Conservation (phyloP, 2,329 filamentous ascomycete genomes). For the Didymella segeticola region DNA sequence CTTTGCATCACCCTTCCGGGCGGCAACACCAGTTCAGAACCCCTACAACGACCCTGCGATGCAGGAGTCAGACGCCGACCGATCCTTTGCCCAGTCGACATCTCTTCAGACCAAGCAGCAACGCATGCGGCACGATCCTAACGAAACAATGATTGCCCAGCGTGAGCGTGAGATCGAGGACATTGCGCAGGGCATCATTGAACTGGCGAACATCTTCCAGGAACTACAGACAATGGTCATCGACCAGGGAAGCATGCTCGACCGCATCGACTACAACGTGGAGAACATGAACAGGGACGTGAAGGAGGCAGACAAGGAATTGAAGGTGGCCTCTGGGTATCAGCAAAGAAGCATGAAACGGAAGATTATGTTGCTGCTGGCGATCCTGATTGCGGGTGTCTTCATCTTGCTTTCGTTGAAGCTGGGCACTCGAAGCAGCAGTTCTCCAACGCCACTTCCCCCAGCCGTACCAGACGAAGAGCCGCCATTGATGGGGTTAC, state of each 20-base stretch:
- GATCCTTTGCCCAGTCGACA: slow-evolving; percentile 87
- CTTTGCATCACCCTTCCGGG: slow-evolving; percentile 56
- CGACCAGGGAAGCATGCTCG: slow-evolving; percentile 60
- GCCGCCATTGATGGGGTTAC: slow-evolving; percentile 26
- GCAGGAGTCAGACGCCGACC: slow-evolving; percentile 87
- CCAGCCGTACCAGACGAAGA: slow-evolving; percentile 28
- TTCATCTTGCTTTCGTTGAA: slow-evolving; percentile 85
- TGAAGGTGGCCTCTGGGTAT: slow-evolving; percentile 86
- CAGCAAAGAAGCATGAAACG: slow-evolving; percentile 88
- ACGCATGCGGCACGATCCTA: slow-evolving; percentile 67
- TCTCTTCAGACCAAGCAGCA: slow-evolving; percentile 77
- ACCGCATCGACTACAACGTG: slow-evolving; percentile 79
- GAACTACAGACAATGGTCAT: slow-evolving; percentile 90
- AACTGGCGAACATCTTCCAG: slow-evolving; percentile 94
- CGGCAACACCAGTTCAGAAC: slow-evolving; percentile 58
- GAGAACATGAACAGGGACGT: slow-evolving; percentile 94
- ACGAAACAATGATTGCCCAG: slow-evolving; percentile 82
- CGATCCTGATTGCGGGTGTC: slow-evolving; percentile 83
- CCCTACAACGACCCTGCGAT: slow-evolving; percentile 85
- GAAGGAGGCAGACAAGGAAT: slow-evolving; percentile 89
- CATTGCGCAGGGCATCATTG: slow-evolving; percentile 97
- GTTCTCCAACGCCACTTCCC: slow-evolving; percentile 21
- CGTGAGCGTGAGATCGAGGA: slow-evolving; percentile 97
- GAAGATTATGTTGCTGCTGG: slow-evolving; percentile 88
- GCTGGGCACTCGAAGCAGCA: slow-evolving; percentile 62